Evolutionary conservation across 495 filamentous ascomycete species (phyloP), one percentile per base, ranked within the genome.

Genomic region (Penicillium coprophilum): DNA sequence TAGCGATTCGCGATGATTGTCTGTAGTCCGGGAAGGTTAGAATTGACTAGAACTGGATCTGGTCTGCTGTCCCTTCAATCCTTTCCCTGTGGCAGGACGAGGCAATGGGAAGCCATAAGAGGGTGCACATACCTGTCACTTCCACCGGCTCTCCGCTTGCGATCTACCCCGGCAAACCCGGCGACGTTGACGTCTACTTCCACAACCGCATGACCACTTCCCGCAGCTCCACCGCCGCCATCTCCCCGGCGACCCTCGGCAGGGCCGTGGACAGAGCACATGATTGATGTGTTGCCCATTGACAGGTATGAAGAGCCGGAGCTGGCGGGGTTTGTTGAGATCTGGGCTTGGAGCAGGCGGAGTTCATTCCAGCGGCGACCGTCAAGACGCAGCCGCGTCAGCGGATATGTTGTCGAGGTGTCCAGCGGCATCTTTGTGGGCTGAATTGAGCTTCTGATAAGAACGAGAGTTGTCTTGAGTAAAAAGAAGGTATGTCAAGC

Each of bases 341-440:
- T 91, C 73, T 95, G 89, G 36, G 88, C 93, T 73, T 87, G 84
- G 43, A 97, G 78, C 30, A 90, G 87, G 27, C 94, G 91, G 40
- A 97, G 85, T 72, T 99, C 94, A 75, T 99, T 99, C 95, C 95
- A 99, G 45, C 94, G 85, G 10, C 94, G 90, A 56, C 94, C 92
- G 71, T 96, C 92, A 62, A 95, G 88, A 67, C 92, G 91, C 57
- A 97, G 86, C 61, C 87, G 85, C 49, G 91, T 88, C 56, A 96
- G 85, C 62, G 82, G 80, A 78, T 96, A 97, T 57, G 75, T 77
- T 52, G 88, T 87, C 12, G 88, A 91, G 21, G 90, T 92, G 72
- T 96, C 91, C 71, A 97, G 90, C 59, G 91, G 90, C 91, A 96
- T 96, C 53, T 62, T 79, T 58, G 50, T 8, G 47, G 34, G 19